Conservation (phyloP, 228 moss, liverwort and hornwort species). For the Sphagnum magellanicum region DNA sequence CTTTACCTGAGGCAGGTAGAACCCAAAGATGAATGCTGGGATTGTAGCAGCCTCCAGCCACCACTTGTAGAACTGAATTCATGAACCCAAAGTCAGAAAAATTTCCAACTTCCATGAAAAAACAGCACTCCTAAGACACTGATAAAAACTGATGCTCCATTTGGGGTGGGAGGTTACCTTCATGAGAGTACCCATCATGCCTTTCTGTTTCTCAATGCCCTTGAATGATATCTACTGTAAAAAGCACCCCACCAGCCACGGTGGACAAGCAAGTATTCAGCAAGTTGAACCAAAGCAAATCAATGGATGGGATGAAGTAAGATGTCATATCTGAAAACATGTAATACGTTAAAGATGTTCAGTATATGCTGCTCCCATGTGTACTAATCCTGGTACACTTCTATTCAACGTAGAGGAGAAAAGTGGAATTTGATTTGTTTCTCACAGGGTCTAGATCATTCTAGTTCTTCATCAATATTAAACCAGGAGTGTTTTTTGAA, state of each 20-base stretch:
- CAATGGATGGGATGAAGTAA: background rate
- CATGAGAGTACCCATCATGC: slow-evolving; percentile 68
- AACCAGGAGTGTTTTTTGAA: no score
- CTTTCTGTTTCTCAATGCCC: slow-evolving; percentile 69
- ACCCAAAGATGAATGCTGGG: slow-evolving; percentile 85
- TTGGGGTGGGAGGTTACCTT: slow-evolving; percentile 46
- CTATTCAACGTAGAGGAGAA: no score
- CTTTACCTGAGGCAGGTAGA: slow-evolving; percentile 90
- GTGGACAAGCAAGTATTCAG: background rate
- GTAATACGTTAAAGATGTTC: no score
- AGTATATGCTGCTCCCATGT: no score
- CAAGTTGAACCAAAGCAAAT: background rate
- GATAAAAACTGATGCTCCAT: background rate
- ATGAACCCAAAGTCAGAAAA: slow-evolving; percentile 3
- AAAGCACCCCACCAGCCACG: slow-evolving; percentile 25
- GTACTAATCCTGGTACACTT: no score
- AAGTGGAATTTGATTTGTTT: no score
- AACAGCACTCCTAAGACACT: background rate
- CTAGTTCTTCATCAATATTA: no score
- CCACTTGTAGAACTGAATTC: slow-evolving; percentile 91
- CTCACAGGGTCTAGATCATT: no score
- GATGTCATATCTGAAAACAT: no score
- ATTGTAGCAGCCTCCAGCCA: slow-evolving; percentile 96
- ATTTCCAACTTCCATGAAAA: background rate
- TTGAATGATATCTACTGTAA: slow-evolving; percentile 90